Evolutionary conservation across 495 filamentous ascomycete species (phyloP).

Genomic region (Penicillium angulare): DNA sequence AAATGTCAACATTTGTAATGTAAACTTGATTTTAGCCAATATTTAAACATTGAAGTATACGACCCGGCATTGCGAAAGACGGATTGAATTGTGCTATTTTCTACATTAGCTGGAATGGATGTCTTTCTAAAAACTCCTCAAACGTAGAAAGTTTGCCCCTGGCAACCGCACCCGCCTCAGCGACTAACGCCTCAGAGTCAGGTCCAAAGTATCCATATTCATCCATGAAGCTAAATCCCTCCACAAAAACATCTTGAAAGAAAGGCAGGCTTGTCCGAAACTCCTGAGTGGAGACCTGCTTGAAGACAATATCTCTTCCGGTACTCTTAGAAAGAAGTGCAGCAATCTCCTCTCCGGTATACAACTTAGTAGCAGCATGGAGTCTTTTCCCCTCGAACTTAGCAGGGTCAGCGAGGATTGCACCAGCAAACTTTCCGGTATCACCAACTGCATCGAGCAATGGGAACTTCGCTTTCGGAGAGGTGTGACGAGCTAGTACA

Average conservation of each 20-base stretch:
- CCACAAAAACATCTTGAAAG: constrained; percentile 25
- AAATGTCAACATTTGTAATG: too few relatives aligned
- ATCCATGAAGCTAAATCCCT: constrained; percentile 29
- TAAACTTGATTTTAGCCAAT: too few relatives aligned
- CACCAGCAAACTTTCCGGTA: constrained; percentile 51
- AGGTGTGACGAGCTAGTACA: constrained; percentile 19
- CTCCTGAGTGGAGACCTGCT: constrained; percentile 39
- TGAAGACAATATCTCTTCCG: constrained; percentile 47
- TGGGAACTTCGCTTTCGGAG: constrained; percentile 35
- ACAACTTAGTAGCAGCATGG: constrained; percentile 35
- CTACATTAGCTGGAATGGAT: too few relatives aligned
- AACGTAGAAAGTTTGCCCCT: constrained; percentile 41
- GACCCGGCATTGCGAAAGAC: too few relatives aligned
- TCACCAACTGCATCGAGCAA: constrained; percentile 46
- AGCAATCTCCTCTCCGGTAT: constrained; percentile 34
- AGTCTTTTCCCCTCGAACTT: constrained; percentile 50
- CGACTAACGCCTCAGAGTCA: constrained; percentile 35
- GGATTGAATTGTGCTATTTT: too few relatives aligned
- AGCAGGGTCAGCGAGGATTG: constrained; percentile 50
- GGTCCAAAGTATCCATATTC: constrained; percentile 44
- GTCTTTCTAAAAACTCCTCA: constrained; percentile 42
- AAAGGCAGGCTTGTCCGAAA: constrained; percentile 23
- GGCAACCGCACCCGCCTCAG: constrained; percentile 35
- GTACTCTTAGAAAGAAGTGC: constrained; percentile 36
- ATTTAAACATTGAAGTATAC: too few relatives aligned